Evolutionary conservation across 2,329 filamentous ascomycete genomes (phyloP).

Genomic region (Trichoderma sp.): DNA sequence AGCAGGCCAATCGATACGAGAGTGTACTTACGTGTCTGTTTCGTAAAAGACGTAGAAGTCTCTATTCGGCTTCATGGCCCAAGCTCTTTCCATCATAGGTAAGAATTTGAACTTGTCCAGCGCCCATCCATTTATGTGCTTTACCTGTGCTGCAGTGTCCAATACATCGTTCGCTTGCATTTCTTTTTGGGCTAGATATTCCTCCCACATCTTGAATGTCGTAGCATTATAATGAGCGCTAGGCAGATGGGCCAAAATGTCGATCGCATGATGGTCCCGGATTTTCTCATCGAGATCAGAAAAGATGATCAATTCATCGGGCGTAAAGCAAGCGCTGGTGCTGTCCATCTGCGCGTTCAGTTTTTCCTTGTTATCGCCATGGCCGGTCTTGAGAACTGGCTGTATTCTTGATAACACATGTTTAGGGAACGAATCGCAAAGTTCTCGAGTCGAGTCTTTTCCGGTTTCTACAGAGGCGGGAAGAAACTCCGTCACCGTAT

Average conservation of each 20-base stretch:
- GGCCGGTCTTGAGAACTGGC: conserved; percentile 35
- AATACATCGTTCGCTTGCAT: conserved; percentile 35
- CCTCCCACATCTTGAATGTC: conserved; percentile 7
- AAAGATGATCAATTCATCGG: conserved; percentile 44
- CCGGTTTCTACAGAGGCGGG: conserved; percentile 28
- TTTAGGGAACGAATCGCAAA: conserved; percentile 33
- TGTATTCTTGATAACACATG: conserved; percentile 33
- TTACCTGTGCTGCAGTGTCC: conserved; percentile 29
- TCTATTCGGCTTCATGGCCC: conserved; percentile 43
- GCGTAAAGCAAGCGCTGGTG: conserved; percentile 49
- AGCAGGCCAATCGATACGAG: background rate
- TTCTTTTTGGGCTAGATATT: conserved; percentile 41
- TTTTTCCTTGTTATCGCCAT: conserved; percentile 29
- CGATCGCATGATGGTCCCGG: conserved; percentile 40
- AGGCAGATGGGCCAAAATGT: conserved; percentile 47
- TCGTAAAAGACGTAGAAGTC: conserved; percentile 57
- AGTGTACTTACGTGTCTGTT: conserved; percentile 47
- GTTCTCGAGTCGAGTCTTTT: conserved; percentile 27
- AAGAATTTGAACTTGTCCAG: conserved; percentile 58
- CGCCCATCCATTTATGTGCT: conserved; percentile 45
- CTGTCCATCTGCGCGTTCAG: conserved; percentile 46
- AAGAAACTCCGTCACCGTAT: conserved; percentile 31
- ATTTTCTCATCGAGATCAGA: conserved; percentile 49
- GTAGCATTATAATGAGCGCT: conserved; percentile 33
- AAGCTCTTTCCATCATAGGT: conserved; percentile 52